phyloP scores from a whole-genome alignment of 306 rosid species.

The Cucurbita moschata region DNA sequence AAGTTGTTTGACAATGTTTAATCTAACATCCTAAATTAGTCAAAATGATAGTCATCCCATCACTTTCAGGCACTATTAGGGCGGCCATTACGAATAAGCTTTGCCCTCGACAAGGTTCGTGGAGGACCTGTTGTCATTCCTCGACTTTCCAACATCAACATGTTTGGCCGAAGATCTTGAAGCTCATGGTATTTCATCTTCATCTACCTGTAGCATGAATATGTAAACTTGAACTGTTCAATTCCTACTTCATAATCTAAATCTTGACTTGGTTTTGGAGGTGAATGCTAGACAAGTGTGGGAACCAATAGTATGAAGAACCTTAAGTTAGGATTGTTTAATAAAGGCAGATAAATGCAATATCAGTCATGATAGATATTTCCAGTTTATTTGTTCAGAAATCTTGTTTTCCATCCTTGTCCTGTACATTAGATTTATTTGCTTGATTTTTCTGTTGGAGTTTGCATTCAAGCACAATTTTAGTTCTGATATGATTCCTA shows the following conservation, averaged over 20 bases:
- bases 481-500: background rate
- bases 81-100: slow-evolving; percentile 62
- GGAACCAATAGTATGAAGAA: background rate
- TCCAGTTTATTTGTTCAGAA: background rate
- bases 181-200: background rate
- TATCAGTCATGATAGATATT: background rate
- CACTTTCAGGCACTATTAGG: slow-evolving; percentile 61
- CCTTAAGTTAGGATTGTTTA: background rate
- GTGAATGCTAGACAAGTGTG: background rate
- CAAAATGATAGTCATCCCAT: background rate
- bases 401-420: background rate
- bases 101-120: slow-evolving; percentile 61
- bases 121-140: slow-evolving; percentile 72
- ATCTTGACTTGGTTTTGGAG: background rate
- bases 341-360: background rate
- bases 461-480: background rate
- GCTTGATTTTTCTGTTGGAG: background rate
- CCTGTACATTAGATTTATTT: background rate
- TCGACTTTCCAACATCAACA: slow-evolving; percentile 30
- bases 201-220: background rate
- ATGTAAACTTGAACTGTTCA: background rate
- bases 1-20: background rate
- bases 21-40: background rate
- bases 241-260: background rate
- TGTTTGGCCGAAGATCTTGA: slow-evolving; percentile 6